Evolutionary conservation across 2,329 filamentous ascomycete genomes (phyloP), one percentile per base, ranked within the genome.

Genomic region (Fusarium sp.): DNA sequence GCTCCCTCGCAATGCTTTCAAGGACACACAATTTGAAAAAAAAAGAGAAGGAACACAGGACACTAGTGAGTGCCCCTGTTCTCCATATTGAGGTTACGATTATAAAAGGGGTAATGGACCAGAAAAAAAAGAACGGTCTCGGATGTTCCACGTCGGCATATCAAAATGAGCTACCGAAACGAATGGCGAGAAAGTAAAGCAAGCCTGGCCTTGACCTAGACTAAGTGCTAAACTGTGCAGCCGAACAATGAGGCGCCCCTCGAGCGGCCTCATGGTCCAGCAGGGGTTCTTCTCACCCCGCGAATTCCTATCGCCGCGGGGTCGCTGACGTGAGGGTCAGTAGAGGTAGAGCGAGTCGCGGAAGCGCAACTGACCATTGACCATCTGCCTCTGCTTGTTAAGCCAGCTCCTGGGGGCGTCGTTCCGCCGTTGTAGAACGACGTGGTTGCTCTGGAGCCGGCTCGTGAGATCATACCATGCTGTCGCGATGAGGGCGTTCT

Each of bases 401-500:
- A 97, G 84, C 93, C 94, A 97, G 83, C 93, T 95, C 83, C 91
- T 92, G 16, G 94, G 93, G 76, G 89, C 89, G 77, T 96, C 93
- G 76, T 91, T 90, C 76, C 93, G 88, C 74, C 94, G 87, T 80
- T 95, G 93, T 71, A 97, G 84, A 64, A 94, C 91, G 47, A 96
- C 92, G 71, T 94, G 93, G 81, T 95, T 96, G 84, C 93, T 95
- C 84, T 97, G 94, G 76, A 97, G 83, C 61, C 94, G 88, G 80
- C 88, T 92, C 29, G 92, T 91, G 78, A 97, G 89, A 82, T 96
- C 94, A 84, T 95, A 95, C 94, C 94, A 97, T 3, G 94, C 94
- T n/a, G 91, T 93, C 29, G 92, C 87, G 78, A 97, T 94, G 80
- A 97, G 88, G 42, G 89, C 88, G 81, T 94, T 95, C 82, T 97